Conservation (phyloP, 805 yeast genomes). For the Pichia exigua region DNA sequence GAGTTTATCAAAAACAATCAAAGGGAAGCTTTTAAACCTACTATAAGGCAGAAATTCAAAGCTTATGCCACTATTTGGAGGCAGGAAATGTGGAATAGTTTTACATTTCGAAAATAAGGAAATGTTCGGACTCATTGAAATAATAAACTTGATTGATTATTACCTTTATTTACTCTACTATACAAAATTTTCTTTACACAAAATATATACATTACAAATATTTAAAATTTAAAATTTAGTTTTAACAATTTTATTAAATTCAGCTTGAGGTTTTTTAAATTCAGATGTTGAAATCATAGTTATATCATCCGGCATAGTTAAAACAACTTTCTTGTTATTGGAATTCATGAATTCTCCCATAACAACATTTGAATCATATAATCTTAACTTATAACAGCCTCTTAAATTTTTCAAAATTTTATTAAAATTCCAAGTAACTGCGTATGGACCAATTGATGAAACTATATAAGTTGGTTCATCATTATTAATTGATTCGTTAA, state of each 20-base stretch:
- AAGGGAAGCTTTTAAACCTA: constrained; percentile 34
- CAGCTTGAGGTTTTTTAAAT: constrained; percentile 44
- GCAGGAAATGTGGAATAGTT: constrained; percentile 50
- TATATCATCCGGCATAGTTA: constrained; percentile 72
- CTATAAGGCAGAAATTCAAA: constrained; percentile 44
- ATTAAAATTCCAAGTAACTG: constrained; percentile 70
- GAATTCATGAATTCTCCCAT: constrained; percentile 77
- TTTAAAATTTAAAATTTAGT: constrained; percentile 11
- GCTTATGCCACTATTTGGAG: constrained; percentile 54
- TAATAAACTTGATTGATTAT: no score
- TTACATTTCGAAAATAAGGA: constrained; percentile 36
- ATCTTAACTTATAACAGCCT: constrained; percentile 53
- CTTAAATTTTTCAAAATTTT: constrained; percentile 48
- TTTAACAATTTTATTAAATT: constrained; percentile 23
- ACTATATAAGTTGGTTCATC: constrained; percentile 48
- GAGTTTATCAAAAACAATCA: background rate
- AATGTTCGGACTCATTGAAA: no score
- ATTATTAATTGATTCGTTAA: constrained; percentile 67
- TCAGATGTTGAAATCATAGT: constrained; percentile 55
- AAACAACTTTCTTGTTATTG: constrained; percentile 58
- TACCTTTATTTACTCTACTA: no score
- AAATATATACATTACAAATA: no score
- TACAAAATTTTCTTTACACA: no score
- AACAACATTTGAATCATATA: constrained; percentile 52
- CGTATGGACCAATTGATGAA: constrained; percentile 75